Base-by-base conservation (phyloP, 2,329 filamentous ascomycete genomes). In the Talaromyces sp. region DNA sequence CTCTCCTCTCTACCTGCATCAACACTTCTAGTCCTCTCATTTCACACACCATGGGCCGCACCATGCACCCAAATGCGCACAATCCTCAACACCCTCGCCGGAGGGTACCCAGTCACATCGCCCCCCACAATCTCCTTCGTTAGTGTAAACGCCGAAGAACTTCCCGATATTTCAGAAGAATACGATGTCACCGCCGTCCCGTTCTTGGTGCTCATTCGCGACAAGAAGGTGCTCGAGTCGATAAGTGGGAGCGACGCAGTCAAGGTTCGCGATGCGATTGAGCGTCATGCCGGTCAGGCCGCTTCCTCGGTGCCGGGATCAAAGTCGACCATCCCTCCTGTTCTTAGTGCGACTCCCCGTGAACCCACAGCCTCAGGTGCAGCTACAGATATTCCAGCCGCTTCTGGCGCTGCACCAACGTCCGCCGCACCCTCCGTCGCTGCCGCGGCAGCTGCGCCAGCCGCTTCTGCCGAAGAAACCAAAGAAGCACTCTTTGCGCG, bases 111-210 rank as follows among this genome's bases (percentile, higher is more conserved):
- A 67, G 83, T 86, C 72, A 83, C 86, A 69, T 81, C 84, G 68
- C 88, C 90, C 48, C 83, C 84, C 16, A 82, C 84, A 64, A 90
- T 93, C 70, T 87, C 88, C 70, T 99, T 97, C 88, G 86, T 96
- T 67, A 90, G 90, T 67, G 86, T 99, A 79, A 93, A 99, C 78
- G 95, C 95, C 67, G 95, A 99, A 82, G 93, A 97, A 70, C 85
- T 98, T 50, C 90, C 91, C 72, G 93, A 98, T 67, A 87, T 98
- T 72, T 93, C 90, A 72, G 95, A 99, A 81, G 83, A 87, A 47
- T 98, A 97, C 84, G 90, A 97, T 72, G 94, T 99, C 62, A 93
- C 92, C 3, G 93, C 94, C 6, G 95, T 99, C 14, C 95, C 95
- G 0, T 97, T 92, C 78, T 87, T 98, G 31, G 92, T 97, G 33